A percentile compares a stretch with the other conserved stretches of the same genome.
These are phyloP conservation scores for Metschnikowia reukaufii DNA, from an alignment of 805 yeast species.

Conservation along the genomic window DNA sequence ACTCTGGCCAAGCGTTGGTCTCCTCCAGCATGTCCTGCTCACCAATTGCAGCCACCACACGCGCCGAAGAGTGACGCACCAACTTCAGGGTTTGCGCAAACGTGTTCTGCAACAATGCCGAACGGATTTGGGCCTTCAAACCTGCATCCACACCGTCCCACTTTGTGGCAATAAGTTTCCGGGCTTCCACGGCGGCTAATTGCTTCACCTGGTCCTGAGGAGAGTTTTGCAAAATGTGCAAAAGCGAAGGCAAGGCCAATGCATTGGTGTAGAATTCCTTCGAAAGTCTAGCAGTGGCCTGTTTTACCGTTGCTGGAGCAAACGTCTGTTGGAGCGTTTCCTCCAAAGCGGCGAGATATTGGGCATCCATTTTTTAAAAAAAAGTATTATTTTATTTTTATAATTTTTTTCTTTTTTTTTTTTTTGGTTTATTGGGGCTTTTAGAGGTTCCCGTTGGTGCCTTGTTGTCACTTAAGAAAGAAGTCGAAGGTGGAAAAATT, in stretches of 20 bases:
- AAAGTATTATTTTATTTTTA: not conserved
- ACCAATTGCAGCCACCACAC: conserved; percentile 86
- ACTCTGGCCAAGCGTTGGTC: conserved; percentile 66
- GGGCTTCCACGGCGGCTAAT: conserved; percentile 94
- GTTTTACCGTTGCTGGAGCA: conserved; percentile 80
- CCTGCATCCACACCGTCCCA: conserved; percentile 61
- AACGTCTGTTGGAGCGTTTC: conserved; percentile 75
- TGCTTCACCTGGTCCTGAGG: conserved; percentile 74
- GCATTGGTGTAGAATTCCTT: conserved; percentile 72
- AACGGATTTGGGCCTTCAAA: conserved; percentile 61
- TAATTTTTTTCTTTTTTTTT: not conserved
- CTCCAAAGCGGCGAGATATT: conserved; percentile 69
- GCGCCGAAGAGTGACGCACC: conserved; percentile 85
- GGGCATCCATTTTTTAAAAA: conserved; percentile 59
- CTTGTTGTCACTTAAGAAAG: not conserved
- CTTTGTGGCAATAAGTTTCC: conserved; percentile 71
- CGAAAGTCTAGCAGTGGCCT: conserved; percentile 73
- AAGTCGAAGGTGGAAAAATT: not conserved
- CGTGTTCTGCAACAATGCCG: conserved; percentile 65
- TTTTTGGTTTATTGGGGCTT: not conserved
- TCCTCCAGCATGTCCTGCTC: conserved; percentile 58
- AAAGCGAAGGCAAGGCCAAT: conserved; percentile 73
- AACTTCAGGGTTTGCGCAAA: conserved; percentile 62
- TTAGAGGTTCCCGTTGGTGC: not conserved
- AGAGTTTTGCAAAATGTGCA: conserved; percentile 75